Evolutionary conservation across 495 filamentous ascomycete species (phyloP).

Genomic region (Aspergillus homomorphus): DNA sequence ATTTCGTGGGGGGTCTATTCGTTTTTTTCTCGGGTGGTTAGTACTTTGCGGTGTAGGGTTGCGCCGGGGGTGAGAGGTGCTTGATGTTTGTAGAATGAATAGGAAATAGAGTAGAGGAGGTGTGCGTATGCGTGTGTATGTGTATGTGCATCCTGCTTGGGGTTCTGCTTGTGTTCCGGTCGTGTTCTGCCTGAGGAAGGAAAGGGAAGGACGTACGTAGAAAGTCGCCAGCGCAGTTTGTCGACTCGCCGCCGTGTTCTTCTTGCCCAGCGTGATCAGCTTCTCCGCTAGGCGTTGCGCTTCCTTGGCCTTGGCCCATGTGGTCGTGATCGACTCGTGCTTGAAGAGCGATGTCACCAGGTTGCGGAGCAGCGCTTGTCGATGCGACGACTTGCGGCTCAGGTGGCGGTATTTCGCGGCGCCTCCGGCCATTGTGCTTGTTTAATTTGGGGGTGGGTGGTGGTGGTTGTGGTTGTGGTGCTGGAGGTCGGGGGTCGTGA

Average conservation of each 20-base stretch:
- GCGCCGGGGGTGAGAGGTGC: too few species aligned
- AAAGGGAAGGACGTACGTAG: slow-evolving; percentile 64
- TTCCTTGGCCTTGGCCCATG: slow-evolving; percentile 96
- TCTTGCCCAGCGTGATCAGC: slow-evolving; percentile 88
- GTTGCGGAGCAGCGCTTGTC: slow-evolving; percentile 91
- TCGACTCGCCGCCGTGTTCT: slow-evolving; percentile 74
- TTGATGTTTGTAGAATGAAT: too few species aligned
- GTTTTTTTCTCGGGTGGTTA: not conserved
- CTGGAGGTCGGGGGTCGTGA: slow-evolving; percentile 3
- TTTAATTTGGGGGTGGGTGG: not conserved
- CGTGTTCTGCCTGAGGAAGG: not conserved
- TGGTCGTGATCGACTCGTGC: slow-evolving; percentile 89
- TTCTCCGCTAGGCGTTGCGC: slow-evolving; percentile 90
- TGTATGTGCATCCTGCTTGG: too few species aligned
- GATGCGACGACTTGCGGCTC: slow-evolving; percentile 75
- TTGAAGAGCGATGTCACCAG: slow-evolving; percentile 92
- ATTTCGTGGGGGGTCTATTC: slow-evolving; percentile 59
- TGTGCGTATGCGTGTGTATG: too few species aligned
- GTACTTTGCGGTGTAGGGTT: not conserved
- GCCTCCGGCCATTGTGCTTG: slow-evolving; percentile 73
- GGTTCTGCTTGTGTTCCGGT: not conserved
- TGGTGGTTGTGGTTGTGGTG: not conserved
- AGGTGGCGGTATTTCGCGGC: slow-evolving; percentile 82
- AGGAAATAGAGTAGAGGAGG: too few species aligned
- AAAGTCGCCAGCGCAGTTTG: slow-evolving; percentile 68